These are phyloP conservation scores for Exophiala viscosa DNA, from an alignment of 2,329 filamentous ascomycete species.

Conservation along the genomic window DNA sequence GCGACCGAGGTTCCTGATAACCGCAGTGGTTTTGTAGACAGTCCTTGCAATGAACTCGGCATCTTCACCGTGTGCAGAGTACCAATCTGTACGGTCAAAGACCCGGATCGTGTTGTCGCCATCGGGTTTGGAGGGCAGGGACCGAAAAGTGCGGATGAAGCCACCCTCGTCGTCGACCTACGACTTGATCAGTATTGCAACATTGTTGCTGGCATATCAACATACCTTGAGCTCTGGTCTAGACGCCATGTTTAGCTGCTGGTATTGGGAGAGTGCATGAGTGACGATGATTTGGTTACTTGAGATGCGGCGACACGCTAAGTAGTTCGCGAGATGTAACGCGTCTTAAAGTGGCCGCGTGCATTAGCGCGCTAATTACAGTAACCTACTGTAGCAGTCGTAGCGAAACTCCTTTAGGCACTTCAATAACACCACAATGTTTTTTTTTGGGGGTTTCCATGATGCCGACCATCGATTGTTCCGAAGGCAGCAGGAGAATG, in stretches of 20 bases:
- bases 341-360: too few relatives aligned
- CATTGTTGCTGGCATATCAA: not conserved
- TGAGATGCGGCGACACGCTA: too few relatives aligned
- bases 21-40: slow-evolving; percentile 98
- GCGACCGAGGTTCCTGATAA: slow-evolving; percentile 82
- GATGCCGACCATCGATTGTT: too few relatives aligned
- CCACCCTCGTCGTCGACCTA: slow-evolving; percentile 94
- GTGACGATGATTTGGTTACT: too few relatives aligned
- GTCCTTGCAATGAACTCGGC: slow-evolving; percentile 52
- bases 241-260: slow-evolving; percentile 56
- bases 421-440: too few relatives aligned
- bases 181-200: slow-evolving; percentile 10
- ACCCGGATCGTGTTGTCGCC: slow-evolving; percentile 71
- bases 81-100: slow-evolving; percentile 92
- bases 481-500: too few relatives aligned
- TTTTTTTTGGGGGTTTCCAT: too few relatives aligned
- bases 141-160: slow-evolving; percentile 95
- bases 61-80: slow-evolving; percentile 61
- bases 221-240: slow-evolving; percentile 67
- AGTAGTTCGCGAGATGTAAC: too few relatives aligned
- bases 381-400: too few relatives aligned
- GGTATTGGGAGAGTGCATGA: not conserved
- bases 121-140: slow-evolving; percentile 66
- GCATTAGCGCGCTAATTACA: too few relatives aligned
- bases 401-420: too few relatives aligned